These are phyloP conservation scores for Bretziella fagacearum DNA, from an alignment of 2,329 filamentous ascomycete genomes.

Conservation along the genomic window DNA sequence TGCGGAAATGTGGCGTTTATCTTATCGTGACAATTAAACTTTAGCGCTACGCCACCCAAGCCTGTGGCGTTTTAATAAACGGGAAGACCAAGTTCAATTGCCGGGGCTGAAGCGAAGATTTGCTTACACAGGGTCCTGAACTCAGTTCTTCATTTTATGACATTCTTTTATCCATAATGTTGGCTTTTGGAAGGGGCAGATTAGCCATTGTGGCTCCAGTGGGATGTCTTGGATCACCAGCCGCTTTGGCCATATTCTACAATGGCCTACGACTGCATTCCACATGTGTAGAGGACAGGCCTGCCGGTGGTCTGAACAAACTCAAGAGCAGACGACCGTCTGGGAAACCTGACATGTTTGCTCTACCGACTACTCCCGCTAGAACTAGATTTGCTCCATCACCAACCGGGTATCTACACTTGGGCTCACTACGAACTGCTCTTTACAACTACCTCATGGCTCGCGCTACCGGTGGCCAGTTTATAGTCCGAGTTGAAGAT, in stretches of 20 bases:
- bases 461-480: constrained; percentile 72
- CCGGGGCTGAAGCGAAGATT: too few relatives aligned
- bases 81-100: too few relatives aligned
- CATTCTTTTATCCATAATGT: not conserved
- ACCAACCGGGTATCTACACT: constrained; percentile 81
- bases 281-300: not conserved
- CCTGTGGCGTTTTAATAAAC: not conserved
- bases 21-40: constrained; percentile 6
- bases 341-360: constrained; percentile 10
- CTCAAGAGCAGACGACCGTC: not conserved
- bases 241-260: not conserved
- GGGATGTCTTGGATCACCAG: not conserved
- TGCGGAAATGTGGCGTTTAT: constrained; percentile 11
- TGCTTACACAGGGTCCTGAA: too few relatives aligned
- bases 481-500: constrained; percentile 82
- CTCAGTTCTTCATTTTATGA: not conserved
- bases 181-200: constrained; percentile 1
- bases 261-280: constrained; percentile 4
- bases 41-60: not conserved
- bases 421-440: constrained; percentile 81
- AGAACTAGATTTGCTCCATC: constrained; percentile 76
- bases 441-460: constrained; percentile 94
- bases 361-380: constrained; percentile 35
- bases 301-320: constrained; percentile 6
- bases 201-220: not conserved